Conservation (phyloP, 1,284 basidiomycete genomes). For the Ustilago sp. region DNA sequence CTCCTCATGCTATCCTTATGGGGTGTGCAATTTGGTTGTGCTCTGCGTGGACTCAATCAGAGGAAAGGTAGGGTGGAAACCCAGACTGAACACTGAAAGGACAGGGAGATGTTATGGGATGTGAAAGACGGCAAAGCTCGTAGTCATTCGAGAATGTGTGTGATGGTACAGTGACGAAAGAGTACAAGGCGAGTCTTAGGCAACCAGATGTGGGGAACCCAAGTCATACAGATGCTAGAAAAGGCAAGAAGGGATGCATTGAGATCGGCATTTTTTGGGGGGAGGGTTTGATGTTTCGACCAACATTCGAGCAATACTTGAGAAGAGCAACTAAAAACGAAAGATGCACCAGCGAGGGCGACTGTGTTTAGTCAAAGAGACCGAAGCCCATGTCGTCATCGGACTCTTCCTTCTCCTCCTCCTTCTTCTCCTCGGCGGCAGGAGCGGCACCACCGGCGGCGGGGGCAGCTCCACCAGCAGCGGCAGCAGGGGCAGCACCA, state of each 20-base stretch:
- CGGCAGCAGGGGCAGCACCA: constrained; percentile 67
- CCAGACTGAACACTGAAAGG: too few species aligned
- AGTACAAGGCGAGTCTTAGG: constrained; percentile 15
- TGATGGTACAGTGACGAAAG: constrained; percentile 7
- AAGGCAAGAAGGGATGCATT: not conserved
- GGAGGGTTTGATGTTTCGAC: constrained; percentile 4
- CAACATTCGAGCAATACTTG: not conserved
- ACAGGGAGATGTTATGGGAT: not conserved
- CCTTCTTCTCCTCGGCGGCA: constrained; percentile 74
- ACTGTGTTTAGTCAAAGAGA: constrained; percentile 65
- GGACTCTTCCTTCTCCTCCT: constrained; percentile 69
- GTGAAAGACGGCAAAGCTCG: constrained; percentile 3
- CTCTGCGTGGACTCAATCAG: not conserved
- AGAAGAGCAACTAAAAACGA: not conserved
- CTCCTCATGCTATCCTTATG: not conserved
- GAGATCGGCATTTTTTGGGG: constrained; percentile 16
- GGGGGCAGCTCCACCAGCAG: constrained; percentile 74
- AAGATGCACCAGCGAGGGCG: not conserved
- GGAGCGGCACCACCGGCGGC: constrained; percentile 77
- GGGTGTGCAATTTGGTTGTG: not conserved
- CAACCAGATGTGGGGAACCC: not conserved
- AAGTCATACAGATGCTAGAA: not conserved
- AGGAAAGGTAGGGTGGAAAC: too few species aligned
- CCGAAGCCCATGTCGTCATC: constrained; percentile 69
- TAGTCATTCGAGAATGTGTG: constrained; percentile 5